Conservation (phyloP, 305 asterid genomes). For the Fraxinus nigra region DNA sequence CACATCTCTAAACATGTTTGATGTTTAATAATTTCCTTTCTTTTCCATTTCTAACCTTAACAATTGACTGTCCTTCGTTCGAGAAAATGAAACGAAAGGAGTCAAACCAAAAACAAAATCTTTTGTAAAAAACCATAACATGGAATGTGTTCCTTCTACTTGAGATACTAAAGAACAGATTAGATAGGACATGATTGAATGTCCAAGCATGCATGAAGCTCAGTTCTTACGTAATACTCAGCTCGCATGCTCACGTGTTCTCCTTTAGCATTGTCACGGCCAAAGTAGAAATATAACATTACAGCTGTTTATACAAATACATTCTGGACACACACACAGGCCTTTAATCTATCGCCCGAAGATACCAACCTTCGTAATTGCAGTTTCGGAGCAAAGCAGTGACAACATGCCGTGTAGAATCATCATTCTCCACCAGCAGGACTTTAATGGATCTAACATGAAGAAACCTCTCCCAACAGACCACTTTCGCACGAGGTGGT, state of each 20-base stretch:
- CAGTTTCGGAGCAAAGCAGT: constrained; percentile 88
- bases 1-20: background rate
- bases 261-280: constrained; percentile 1
- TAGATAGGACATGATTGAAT: background rate
- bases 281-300: background rate
- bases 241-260: background rate
- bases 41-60: background rate
- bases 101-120: background rate
- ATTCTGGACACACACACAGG: background rate
- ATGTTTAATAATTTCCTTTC: background rate
- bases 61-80: background rate
- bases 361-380: constrained; percentile 70
- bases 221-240: constrained; percentile 3
- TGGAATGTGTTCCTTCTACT: background rate
- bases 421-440: constrained; percentile 81
- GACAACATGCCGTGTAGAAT: constrained; percentile 78
- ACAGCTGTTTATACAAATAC: background rate
- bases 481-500: constrained; percentile 42
- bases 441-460: constrained; percentile 76
- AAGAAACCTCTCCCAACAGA: constrained; percentile 84
- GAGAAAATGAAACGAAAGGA: background rate
- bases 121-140: background rate
- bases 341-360: background rate
- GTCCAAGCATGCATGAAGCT: constrained; percentile 11
- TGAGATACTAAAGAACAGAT: background rate